Conservation (phyloP, 2,329 filamentous ascomycete species). For the Colletotrichum chrysophilum region DNA sequence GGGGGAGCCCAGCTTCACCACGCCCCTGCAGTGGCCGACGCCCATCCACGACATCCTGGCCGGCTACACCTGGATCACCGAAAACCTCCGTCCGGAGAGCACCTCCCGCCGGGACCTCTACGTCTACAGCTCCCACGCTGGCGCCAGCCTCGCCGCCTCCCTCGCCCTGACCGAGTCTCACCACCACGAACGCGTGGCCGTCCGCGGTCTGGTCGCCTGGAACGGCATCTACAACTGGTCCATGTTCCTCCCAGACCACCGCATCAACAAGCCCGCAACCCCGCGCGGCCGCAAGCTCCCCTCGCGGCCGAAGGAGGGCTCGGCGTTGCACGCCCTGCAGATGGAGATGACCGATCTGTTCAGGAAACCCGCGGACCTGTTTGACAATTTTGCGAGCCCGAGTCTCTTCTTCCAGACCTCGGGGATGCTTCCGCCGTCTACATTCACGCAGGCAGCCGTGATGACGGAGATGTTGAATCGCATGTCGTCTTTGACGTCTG, state of each 20-base stretch:
- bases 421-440: constrained; percentile 48
- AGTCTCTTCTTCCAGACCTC: constrained; percentile 63
- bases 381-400: constrained; percentile 66
- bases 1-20: constrained; percentile 11
- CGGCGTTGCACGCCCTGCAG: constrained; percentile 42
- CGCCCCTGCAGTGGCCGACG: constrained; percentile 54
- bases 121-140: constrained; percentile 63
- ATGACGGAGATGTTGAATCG: constrained; percentile 22
- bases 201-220: constrained; percentile 60
- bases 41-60: constrained; percentile 62
- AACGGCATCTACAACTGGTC: constrained; percentile 72
- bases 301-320: constrained; percentile 31
- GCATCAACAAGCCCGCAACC: constrained; percentile 38
- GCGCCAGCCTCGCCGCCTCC: constrained; percentile 61
- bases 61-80: constrained; percentile 58
- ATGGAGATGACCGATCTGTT: constrained; percentile 50
- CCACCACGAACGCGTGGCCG: constrained; percentile 44
- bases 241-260: constrained; percentile 60
- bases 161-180: constrained; percentile 63
- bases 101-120: constrained; percentile 45
- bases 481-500: constrained; percentile 22
- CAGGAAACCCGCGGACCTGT: constrained; percentile 49
- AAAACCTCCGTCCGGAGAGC: constrained; percentile 44
- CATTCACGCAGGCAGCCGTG: constrained; percentile 41
- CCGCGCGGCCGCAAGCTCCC: constrained; percentile 13